A percentile compares a stretch with the other conserved stretches of the same genome.
phyloP scores from a whole-genome alignment of 768 basidiomycete genomes.

The Inosperma sp. region DNA sequence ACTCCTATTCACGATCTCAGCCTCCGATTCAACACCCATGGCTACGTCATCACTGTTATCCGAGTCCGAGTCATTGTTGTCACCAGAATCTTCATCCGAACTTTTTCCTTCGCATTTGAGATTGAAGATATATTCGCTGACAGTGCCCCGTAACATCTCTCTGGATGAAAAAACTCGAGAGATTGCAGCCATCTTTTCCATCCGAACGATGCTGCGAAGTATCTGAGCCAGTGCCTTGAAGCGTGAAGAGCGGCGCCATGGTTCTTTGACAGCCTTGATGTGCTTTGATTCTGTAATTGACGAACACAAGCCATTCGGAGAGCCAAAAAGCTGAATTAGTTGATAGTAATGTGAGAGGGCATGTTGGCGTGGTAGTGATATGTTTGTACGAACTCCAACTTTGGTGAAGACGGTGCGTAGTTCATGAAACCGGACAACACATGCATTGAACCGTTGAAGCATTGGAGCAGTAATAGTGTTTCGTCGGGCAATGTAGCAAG shows the following conservation, averaged over 20 bases:
- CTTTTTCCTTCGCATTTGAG: background rate
- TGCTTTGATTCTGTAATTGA: slow-evolving; percentile 29
- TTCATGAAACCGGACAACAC: slow-evolving; percentile 20
- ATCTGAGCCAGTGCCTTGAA: slow-evolving; percentile 27
- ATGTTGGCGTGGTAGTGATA: slow-evolving; percentile 26
- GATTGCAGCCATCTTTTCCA: slow-evolving; percentile 24
- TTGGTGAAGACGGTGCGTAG: slow-evolving; percentile 24
- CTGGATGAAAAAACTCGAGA: background rate
- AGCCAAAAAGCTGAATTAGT: slow-evolving; percentile 8
- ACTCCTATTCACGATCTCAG: background rate
- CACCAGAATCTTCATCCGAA: background rate
- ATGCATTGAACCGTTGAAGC: slow-evolving; percentile 7
- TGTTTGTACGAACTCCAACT: slow-evolving; percentile 14
- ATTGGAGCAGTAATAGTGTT: slow-evolving; percentile 13
- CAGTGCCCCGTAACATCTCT: slow-evolving; percentile 15
- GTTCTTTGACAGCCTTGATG: slow-evolving; percentile 27
- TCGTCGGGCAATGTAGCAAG: slow-evolving; percentile 15
- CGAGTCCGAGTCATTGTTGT: background rate
- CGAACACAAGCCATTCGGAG: slow-evolving; percentile 25
- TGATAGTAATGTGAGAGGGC: slow-evolving; percentile 7
- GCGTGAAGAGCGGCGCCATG: slow-evolving; percentile 25
- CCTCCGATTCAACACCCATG: background rate
- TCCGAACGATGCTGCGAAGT: slow-evolving; percentile 19
- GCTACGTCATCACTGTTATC: background rate
- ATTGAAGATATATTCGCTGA: slow-evolving; percentile 11